Percentiles rank a stretch among this genome's conserved stretches.
Evolutionary conservation across 2,329 filamentous ascomycete species (phyloP).

Genomic region (Alternaria consortialis): DNA sequence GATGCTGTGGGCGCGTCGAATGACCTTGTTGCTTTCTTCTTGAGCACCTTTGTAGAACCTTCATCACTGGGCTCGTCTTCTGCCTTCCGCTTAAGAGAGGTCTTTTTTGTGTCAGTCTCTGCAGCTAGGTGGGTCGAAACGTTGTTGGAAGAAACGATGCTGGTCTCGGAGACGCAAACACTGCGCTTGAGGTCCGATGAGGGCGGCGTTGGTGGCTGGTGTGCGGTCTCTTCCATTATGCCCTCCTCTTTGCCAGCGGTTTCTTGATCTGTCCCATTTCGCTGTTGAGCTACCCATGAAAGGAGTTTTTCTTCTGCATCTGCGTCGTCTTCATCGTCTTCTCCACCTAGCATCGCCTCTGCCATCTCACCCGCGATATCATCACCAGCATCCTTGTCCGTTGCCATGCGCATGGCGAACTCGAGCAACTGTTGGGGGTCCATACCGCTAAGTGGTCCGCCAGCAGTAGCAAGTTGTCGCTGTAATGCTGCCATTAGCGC

Average conservation of each 20-base stretch:
- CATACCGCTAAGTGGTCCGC: slow-evolving; percentile 50
- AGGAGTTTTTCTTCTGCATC: slow-evolving; percentile 42
- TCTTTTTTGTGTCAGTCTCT: slow-evolving; percentile 9
- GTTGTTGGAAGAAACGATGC: slow-evolving; percentile 13
- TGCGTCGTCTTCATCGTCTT: slow-evolving; percentile 41
- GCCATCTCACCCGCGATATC: slow-evolving; percentile 56
- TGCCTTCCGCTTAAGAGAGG: slow-evolving; percentile 48
- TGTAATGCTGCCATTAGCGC: slow-evolving; percentile 51
- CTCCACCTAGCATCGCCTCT: slow-evolving; percentile 51
- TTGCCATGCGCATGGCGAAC: slow-evolving; percentile 57
- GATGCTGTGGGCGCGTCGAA: slow-evolving; percentile 51
- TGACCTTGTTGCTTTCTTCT: slow-evolving; percentile 43
- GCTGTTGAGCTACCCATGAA: slow-evolving; percentile 46
- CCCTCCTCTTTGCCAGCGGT: slow-evolving; percentile 18
- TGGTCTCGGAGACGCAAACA: slow-evolving; percentile 5
- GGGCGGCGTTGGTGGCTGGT: slow-evolving; percentile 31
- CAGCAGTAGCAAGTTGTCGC: slow-evolving; percentile 44
- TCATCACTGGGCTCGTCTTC: slow-evolving; percentile 26
- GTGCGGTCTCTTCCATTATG: slow-evolving; percentile 14
- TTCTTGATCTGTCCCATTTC: slow-evolving; percentile 17
- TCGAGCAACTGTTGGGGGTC: slow-evolving; percentile 55
- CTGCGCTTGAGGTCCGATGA: slow-evolving; percentile 35
- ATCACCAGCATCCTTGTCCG: slow-evolving; percentile 52
- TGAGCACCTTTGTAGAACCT: slow-evolving; percentile 24
- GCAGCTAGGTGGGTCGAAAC: slow-evolving; percentile 5